Evolutionary conservation across 805 yeast genomes (phyloP).

Genomic region (Wickerhamiella azyma): DNA sequence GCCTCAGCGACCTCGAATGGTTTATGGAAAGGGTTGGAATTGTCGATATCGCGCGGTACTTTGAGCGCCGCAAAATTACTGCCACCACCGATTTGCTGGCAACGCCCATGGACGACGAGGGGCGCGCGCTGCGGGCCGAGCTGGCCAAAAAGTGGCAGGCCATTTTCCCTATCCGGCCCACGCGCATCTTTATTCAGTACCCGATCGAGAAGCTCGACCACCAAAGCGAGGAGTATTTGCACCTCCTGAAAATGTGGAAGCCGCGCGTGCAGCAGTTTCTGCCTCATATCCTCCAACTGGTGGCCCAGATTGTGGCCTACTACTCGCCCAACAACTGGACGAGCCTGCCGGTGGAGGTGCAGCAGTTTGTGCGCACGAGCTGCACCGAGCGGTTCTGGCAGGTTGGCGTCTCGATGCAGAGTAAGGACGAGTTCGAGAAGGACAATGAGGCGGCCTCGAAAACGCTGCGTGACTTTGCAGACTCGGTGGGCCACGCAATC

Average conservation of each 20-base stretch:
- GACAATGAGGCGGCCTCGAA: constrained; percentile 90
- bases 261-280: constrained; percentile 85
- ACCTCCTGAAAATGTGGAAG: constrained; percentile 68
- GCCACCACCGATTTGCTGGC: constrained; percentile 61
- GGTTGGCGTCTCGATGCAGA: constrained; percentile 88
- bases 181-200: constrained; percentile 87
- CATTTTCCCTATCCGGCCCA: constrained; percentile 88
- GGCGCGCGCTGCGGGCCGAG: constrained; percentile 57
- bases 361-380: constrained; percentile 77
- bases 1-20: constrained; percentile 84
- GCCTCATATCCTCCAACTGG: constrained; percentile 76
- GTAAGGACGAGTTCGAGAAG: constrained; percentile 85
- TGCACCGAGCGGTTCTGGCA: constrained; percentile 97
- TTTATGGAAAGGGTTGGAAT: constrained; percentile 96
- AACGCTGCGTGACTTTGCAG: constrained; percentile 92
- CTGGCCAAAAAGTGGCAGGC: constrained; percentile 87
- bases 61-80: constrained; percentile 66
- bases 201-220: constrained; percentile 84
- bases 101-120: constrained; percentile 83
- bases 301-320: constrained; percentile 85
- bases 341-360: constrained; percentile 77
- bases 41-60: constrained; percentile 83
- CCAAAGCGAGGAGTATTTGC: constrained; percentile 57
- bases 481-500: constrained; percentile 89
- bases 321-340: constrained; percentile 90